These are phyloP conservation scores for Zelopaecilomyces penicillatus DNA, from an alignment of 2,329 filamentous ascomycete genomes.

Conservation along the genomic window DNA sequence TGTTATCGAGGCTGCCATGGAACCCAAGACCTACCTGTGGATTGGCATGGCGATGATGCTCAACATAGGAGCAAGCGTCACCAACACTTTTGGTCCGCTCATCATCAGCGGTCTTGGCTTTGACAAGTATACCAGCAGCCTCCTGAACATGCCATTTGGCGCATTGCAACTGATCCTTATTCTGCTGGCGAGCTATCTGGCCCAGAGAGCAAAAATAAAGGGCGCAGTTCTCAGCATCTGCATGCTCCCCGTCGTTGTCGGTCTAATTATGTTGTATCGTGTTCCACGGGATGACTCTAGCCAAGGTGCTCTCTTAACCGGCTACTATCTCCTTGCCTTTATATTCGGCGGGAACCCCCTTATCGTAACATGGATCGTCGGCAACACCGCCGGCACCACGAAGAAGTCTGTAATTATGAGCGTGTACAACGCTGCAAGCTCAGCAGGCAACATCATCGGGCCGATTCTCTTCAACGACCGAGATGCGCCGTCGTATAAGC, in stretches of 20 bases:
- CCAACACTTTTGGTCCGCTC: conserved; percentile 56
- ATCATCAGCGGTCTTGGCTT: conserved; percentile 54
- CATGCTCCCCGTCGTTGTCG: conserved; percentile 52
- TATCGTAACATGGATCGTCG: conserved; percentile 60
- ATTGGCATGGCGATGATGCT: conserved; percentile 51
- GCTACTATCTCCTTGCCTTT: conserved; percentile 59
- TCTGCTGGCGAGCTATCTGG: conserved; percentile 48
- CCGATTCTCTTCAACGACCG: conserved; percentile 51
- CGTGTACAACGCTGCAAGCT: conserved; percentile 53
- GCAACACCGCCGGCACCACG: conserved; percentile 59
- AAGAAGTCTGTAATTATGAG: conserved; percentile 59
- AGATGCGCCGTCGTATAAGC: conserved; percentile 51
- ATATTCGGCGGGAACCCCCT: conserved; percentile 58
- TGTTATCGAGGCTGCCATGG: conserved; percentile 40
- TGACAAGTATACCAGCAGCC: conserved; percentile 46
- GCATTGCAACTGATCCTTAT: conserved; percentile 53
- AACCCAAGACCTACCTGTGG: conserved; percentile 51
- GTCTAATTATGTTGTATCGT: conserved; percentile 48
- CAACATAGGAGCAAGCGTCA: conserved; percentile 56
- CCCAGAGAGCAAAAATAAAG: conserved; percentile 49
- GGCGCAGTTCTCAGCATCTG: conserved; percentile 44
- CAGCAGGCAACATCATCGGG: conserved; percentile 59
- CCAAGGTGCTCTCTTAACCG: conserved; percentile 38
- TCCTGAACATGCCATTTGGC: conserved; percentile 62
- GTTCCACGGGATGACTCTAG: conserved; percentile 34